phyloP scores from a whole-genome alignment of 1,139 yeast genomes.

The Tardiomyces blankii region DNA sequence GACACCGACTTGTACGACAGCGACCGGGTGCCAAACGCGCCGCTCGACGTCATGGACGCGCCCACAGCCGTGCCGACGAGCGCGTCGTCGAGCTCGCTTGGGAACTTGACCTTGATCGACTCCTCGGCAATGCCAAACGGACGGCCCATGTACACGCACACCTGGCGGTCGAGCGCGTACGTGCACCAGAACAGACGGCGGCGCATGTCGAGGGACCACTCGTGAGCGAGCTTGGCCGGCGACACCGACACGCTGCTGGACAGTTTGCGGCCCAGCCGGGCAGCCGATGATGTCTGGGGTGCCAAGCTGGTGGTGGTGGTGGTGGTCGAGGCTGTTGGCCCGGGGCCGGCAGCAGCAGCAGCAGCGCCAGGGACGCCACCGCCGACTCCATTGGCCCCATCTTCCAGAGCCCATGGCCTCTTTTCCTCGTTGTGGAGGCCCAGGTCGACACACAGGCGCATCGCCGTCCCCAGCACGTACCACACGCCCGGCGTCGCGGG shows the following conservation, averaged over 20 bases:
- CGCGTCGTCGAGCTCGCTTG: slow-evolving; percentile 66
- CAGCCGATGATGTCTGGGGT: neutral
- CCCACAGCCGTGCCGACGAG: slow-evolving; percentile 4
- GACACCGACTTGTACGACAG: slow-evolving; percentile 62
- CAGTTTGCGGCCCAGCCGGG: neutral
- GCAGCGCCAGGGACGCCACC: no score
- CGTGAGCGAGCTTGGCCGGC: slow-evolving; percentile 22
- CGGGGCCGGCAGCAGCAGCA: no score
- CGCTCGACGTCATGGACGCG: neutral
- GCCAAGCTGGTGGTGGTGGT: neutral
- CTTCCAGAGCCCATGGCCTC: neutral
- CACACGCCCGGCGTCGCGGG: slow-evolving; percentile 75
- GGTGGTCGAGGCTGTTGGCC: no score
- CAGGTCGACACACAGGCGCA: slow-evolving; percentile 69
- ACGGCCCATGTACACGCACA: slow-evolving; percentile 59
- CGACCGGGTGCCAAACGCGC: slow-evolving; percentile 6
- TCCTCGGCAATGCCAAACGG: slow-evolving; percentile 71
- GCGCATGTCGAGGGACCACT: slow-evolving; percentile 54
- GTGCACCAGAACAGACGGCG: slow-evolving; percentile 85
- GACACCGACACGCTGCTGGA: neutral
- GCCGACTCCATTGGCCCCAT: no score
- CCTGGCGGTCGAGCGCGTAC: slow-evolving; percentile 70
- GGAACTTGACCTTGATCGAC: slow-evolving; percentile 51
- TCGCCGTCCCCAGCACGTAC: slow-evolving; percentile 76
- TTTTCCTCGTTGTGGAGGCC: slow-evolving; percentile 57